Base-by-base conservation (phyloP, 306 rosid species). In the Medicago ruthenica region DNA sequence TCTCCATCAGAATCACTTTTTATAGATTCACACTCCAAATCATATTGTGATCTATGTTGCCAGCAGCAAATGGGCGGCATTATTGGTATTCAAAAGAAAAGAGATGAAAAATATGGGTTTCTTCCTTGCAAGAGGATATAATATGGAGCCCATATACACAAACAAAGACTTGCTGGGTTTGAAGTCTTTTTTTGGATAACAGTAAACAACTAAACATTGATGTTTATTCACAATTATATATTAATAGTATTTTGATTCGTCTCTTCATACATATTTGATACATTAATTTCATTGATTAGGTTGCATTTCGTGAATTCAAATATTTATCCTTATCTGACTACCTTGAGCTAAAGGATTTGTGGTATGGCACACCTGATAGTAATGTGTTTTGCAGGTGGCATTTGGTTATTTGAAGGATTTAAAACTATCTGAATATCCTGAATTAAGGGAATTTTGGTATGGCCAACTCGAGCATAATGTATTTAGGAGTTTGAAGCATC, bases 281-380 rank as follows among this genome's bases (percentile, higher is more conserved):
- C 24, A 9, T 50, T 34, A 36, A 50, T 51, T 71, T 53, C 12
- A 16, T n/a, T 36, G 75, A 71, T 51, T 36, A 67, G 71, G 71
- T 66, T 41, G 54, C 54, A 66, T 66, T 66, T 66, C 24, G 6
- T 18, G 6, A 41, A 20, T 5, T 41, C 37, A 12, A 66, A 18
- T 21, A 13, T 67, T 20, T 67, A 5, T 6, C 55, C 11, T 21
- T 67, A 27, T 67, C 57, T 1, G 20, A 67, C 0, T 45, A 18
- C 13, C 72, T 20, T 6, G 72, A 42, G 57, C 39, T 13, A 12
- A 67, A 42, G 18, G 6, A 44, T 67, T 42, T 67, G 54, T 67
- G 55, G 55, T 67, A 21, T 13, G 55, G 13, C 12, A 12, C 42
- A 44, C 20, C 11, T 12, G 13, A 3, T 17, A 9, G 17, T 1